These are phyloP conservation scores for Mortierella alpina DNA, from an alignment of 192 early-diverging fungal species.

Conservation along the genomic window DNA sequence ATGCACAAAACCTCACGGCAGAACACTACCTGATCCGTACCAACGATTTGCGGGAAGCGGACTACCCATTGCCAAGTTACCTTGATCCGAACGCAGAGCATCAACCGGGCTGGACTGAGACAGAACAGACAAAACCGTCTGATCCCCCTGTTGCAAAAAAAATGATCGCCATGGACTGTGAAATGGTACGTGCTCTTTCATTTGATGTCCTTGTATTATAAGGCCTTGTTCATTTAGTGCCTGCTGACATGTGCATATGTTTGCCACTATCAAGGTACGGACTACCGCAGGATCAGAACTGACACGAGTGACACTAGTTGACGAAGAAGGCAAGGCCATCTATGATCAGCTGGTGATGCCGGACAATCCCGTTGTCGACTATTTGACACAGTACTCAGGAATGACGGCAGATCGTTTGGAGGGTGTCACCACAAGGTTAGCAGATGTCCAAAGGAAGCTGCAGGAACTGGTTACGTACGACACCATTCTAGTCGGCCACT, in stretches of 20 bases:
- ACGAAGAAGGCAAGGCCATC: slow-evolving; percentile 54
- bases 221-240: neutral
- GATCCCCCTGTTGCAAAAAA: slow-evolving; percentile 10
- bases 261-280: slow-evolving; percentile 18
- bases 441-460: slow-evolving; percentile 62
- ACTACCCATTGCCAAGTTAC: slow-evolving; percentile 38
- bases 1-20: neutral
- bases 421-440: slow-evolving; percentile 51
- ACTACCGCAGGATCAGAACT: slow-evolving; percentile 56
- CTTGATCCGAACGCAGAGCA: neutral
- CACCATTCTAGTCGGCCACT: slow-evolving; percentile 65
- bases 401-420: slow-evolving; percentile 63
- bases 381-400: slow-evolving; percentile 66
- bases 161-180: slow-evolving; percentile 67
- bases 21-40: slow-evolving; percentile 27
- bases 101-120: slow-evolving; percentile 28
- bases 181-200: slow-evolving; percentile 61
- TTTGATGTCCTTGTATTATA: neutral
- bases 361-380: slow-evolving; percentile 60
- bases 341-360: slow-evolving; percentile 66
- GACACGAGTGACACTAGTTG: slow-evolving; percentile 64
- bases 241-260: neutral
- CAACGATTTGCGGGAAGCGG: slow-evolving; percentile 14
- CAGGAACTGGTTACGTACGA: slow-evolving; percentile 58
- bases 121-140: neutral